A percentile compares a stretch with the other conserved stretches of the same genome.
Evolutionary conservation across 805 yeast genomes (phyloP).

Genomic region (Cyberlindnera petersonii): DNA sequence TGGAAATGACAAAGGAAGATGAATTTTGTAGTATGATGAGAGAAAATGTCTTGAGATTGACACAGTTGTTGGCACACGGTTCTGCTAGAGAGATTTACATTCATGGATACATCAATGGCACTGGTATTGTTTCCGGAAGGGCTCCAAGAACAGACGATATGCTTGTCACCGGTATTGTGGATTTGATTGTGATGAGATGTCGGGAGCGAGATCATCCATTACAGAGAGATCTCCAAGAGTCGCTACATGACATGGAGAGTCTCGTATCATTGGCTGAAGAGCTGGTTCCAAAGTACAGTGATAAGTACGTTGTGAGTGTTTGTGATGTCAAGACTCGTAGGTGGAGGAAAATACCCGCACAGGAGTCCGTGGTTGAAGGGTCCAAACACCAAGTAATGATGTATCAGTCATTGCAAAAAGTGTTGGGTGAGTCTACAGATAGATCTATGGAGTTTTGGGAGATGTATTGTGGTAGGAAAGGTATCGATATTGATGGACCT

Average conservation of each 20-base stretch:
- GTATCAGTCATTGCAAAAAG: constrained; percentile 48
- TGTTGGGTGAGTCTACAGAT: constrained; percentile 28
- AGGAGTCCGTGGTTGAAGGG: constrained; percentile 43
- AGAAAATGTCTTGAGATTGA: constrained; percentile 39
- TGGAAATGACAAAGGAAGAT: constrained; percentile 14
- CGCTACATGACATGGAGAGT: constrained; percentile 3
- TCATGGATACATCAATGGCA: constrained; percentile 28
- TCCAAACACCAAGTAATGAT: constrained; percentile 59
- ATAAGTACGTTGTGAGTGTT: constrained; percentile 30
- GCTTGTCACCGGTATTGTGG: constrained; percentile 63
- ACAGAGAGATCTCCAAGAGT: not conserved
- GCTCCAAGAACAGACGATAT: constrained; percentile 30
- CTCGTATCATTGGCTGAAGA: constrained; percentile 13
- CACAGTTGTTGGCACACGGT: constrained; percentile 41
- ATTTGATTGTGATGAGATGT: constrained; percentile 36
- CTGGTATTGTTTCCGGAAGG: constrained; percentile 6
- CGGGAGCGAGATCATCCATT: constrained; percentile 10
- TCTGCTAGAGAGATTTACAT: constrained; percentile 60
- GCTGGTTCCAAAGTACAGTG: constrained; percentile 18
- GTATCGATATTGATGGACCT: constrained; percentile 45
- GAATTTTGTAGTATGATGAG: constrained; percentile 35
- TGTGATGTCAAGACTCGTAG: constrained; percentile 64
- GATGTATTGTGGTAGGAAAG: constrained; percentile 45
- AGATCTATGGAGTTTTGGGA: constrained; percentile 40
- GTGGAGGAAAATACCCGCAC: constrained; percentile 41